Conservation (phyloP, 2,329 filamentous ascomycete species). For the Coniochaeta prunicola region DNA sequence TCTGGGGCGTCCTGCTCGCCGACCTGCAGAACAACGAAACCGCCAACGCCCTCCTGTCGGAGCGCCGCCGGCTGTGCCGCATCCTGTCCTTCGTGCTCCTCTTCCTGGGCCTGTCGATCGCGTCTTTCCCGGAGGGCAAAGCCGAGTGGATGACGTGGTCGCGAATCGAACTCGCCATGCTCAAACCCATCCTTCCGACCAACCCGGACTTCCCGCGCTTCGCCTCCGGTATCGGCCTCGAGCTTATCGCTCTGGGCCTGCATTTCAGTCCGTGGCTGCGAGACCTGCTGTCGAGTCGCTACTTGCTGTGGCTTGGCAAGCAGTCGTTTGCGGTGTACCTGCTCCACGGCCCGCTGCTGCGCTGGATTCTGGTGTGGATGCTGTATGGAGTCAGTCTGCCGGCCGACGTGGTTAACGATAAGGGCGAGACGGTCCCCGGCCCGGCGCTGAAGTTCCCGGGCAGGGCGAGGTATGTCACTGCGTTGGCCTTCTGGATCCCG, state of each 20-base stretch:
- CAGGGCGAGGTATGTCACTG: constrained; percentile 26
- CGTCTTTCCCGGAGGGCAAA: constrained; percentile 52
- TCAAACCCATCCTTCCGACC: constrained; percentile 35
- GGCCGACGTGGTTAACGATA: constrained; percentile 25
- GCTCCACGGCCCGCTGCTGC: constrained; percentile 53
- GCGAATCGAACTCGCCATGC: constrained; percentile 29
- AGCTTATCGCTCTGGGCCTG: constrained; percentile 40
- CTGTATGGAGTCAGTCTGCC: constrained; percentile 39
- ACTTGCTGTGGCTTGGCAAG: constrained; percentile 55
- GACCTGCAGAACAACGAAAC: constrained; percentile 47
- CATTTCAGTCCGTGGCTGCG: constrained; percentile 45
- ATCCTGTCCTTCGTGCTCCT: constrained; percentile 42
- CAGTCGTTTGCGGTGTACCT: constrained; percentile 60
- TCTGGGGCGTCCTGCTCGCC: constrained; percentile 54
- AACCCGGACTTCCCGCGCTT: constrained; percentile 38
- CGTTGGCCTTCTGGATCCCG: constrained; percentile 36
- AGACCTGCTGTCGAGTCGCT: constrained; percentile 42
- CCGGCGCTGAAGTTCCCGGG: constrained; percentile 28
- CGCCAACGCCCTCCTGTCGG: constrained; percentile 37
- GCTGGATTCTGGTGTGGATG: constrained; percentile 53
- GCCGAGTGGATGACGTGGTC: constrained; percentile 49
- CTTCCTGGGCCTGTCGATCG: constrained; percentile 45
- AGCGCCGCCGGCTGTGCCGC: constrained; percentile 33
- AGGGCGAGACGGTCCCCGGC: constrained; percentile 25
- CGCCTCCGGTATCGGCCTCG: constrained; percentile 27